Evolutionary conservation across 1,284 basidiomycete species (phyloP).

Genomic region (Jaminaea rosea): DNA sequence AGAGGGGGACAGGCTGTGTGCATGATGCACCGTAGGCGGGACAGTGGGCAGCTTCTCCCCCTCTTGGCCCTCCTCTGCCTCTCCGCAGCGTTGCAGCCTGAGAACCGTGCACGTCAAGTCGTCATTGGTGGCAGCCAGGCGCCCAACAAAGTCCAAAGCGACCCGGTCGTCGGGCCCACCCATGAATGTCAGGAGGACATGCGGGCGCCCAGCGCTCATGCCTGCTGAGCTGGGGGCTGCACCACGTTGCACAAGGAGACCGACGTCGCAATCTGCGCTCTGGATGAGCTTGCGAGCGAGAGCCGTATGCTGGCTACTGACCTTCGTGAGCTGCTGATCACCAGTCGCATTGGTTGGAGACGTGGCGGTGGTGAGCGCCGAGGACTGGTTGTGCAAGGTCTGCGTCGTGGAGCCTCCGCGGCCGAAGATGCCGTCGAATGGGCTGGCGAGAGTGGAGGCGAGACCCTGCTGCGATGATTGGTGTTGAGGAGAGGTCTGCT

Average conservation of each 20-base stretch:
- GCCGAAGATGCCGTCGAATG: slow-evolving; percentile 30
- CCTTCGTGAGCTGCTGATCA: slow-evolving; percentile 18
- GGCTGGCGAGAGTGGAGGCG: slow-evolving; percentile 18
- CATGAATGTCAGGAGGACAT: slow-evolving; percentile 77
- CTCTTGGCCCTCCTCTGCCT: slow-evolving; percentile 18
- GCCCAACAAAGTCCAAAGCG: slow-evolving; percentile 52
- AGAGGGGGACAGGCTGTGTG: slow-evolving; percentile 11
- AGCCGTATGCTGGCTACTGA: slow-evolving; percentile 50
- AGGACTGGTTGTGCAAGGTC: too few relatives aligned
- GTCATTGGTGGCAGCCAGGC: slow-evolving; percentile 25
- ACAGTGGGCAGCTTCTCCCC: slow-evolving; percentile 14
- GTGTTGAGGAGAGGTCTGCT: slow-evolving; percentile 10
- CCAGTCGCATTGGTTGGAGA: too few relatives aligned
- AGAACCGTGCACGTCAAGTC: slow-evolving; percentile 21
- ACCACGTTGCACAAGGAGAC: slow-evolving; percentile 67
- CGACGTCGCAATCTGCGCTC: slow-evolving; percentile 54
- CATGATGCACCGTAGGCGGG: slow-evolving; percentile 34
- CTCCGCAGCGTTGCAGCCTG: slow-evolving; percentile 18
- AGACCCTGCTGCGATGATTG: slow-evolving; percentile 1
- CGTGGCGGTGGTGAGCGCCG: too few relatives aligned
- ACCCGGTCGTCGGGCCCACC: slow-evolving; percentile 85
- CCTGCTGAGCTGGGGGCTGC: slow-evolving; percentile 40
- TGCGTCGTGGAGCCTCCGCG: slow-evolving; percentile 23
- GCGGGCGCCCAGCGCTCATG: slow-evolving; percentile 47
- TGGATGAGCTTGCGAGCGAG: slow-evolving; percentile 72